Conservation (phyloP, 2,329 filamentous ascomycete genomes). For the Ophiocordyceps camponoti-rufipedis region DNA sequence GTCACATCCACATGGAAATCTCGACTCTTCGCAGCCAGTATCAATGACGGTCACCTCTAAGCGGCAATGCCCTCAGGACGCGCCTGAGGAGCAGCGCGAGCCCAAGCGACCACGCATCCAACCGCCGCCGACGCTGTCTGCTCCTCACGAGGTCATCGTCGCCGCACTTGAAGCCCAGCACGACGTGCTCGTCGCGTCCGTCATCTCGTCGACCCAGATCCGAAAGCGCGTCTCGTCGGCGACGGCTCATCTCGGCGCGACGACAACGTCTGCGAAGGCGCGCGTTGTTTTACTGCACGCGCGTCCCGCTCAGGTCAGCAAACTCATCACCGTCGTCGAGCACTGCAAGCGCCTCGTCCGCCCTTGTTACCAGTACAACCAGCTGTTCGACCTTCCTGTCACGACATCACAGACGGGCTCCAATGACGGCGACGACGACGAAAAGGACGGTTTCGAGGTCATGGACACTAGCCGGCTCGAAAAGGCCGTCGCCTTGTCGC, state of each 20-base stretch:
- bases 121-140: constrained; percentile 8
- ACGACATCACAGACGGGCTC: constrained; percentile 22
- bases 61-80: constrained; percentile 2
- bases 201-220: constrained; percentile 43
- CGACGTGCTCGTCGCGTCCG: constrained; percentile 31
- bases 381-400: constrained; percentile 28
- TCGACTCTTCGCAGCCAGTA: neutral
- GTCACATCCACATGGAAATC: neutral
- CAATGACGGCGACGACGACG: constrained; percentile 17
- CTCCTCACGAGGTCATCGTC: constrained; percentile 23
- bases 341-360: constrained; percentile 40
- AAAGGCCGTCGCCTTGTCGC: constrained; percentile 27
- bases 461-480: constrained; percentile 35
- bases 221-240: constrained; percentile 30
- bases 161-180: constrained; percentile 25
- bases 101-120: constrained; percentile 2
- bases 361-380: constrained; percentile 38
- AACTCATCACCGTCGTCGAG: constrained; percentile 51
- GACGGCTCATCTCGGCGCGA: constrained; percentile 21
- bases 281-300: constrained; percentile 31
- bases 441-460: constrained; percentile 30
- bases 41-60: neutral
- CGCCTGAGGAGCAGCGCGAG: constrained; percentile 1
- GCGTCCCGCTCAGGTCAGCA: constrained; percentile 33
- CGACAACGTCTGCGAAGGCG: constrained; percentile 5